phyloP scores from a whole-genome alignment of 2,329 filamentous ascomycete species.

The Hyphodiscus sp. region DNA sequence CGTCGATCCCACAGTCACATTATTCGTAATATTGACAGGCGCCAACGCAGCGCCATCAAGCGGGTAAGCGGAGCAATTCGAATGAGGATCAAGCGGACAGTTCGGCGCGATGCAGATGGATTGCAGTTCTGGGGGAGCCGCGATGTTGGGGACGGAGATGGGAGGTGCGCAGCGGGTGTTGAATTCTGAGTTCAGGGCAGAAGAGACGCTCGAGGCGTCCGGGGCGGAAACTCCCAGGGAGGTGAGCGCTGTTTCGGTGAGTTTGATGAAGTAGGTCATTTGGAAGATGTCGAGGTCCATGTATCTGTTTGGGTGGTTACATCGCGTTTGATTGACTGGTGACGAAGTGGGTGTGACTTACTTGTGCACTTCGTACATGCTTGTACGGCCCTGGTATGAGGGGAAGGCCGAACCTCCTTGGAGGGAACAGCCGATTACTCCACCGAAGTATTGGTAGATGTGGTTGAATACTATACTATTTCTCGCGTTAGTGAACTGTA shows the following conservation, averaged over 20 bases:
- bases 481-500: not conserved
- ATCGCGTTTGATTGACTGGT: not conserved
- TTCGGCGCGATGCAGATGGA: not conserved
- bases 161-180: conserved; percentile 43
- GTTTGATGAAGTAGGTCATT: conserved; percentile 50
- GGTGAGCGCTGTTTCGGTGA: conserved; percentile 45
- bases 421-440: conserved; percentile 46
- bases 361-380: conserved; percentile 48
- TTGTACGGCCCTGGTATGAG: conserved; percentile 38
- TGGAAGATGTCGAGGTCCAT: conserved; percentile 46
- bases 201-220: conserved; percentile 42
- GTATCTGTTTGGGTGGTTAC: conserved; percentile 39
- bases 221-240: conserved; percentile 50
- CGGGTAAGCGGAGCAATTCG: not conserved
- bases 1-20: not conserved
- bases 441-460: conserved; percentile 53
- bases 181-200: conserved; percentile 42
- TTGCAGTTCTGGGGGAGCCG: not conserved
- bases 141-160: conserved; percentile 14
- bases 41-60: not conserved
- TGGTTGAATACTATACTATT: conserved; percentile 49
- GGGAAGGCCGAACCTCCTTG: conserved; percentile 44
- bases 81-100: not conserved
- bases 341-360: conserved; percentile 2
- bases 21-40: not conserved